phyloP scores from a whole-genome alignment of 768 basidiomycete genomes.

The Lepiota brunneoincarnata region DNA sequence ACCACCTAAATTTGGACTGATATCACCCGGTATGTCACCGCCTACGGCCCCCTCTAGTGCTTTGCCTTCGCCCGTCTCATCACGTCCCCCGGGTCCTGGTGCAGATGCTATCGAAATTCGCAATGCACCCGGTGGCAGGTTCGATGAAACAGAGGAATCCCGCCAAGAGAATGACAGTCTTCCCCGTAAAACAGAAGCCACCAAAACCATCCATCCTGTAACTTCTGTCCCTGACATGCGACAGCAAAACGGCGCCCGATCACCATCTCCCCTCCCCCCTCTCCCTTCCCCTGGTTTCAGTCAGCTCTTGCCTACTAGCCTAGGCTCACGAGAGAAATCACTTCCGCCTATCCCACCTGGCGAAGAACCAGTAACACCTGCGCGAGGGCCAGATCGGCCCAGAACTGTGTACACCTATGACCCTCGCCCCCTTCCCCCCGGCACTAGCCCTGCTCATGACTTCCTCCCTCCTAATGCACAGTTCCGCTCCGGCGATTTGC shows the following conservation, averaged over 20 bases:
- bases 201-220: constrained; percentile 47
- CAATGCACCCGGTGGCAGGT: constrained; percentile 43
- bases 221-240: constrained; percentile 66
- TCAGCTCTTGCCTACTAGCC: constrained; percentile 13
- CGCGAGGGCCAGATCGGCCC: constrained; percentile 51
- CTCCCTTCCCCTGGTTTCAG: constrained; percentile 19
- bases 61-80: constrained; percentile 74
- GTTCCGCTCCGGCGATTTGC: constrained; percentile 53
- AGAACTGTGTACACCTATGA: constrained; percentile 66
- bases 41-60: constrained; percentile 74
- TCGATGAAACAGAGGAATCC: constrained; percentile 17
- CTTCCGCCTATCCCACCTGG: constrained; percentile 77
- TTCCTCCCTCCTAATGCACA: constrained; percentile 63
- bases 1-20: constrained; percentile 52
- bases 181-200: constrained; percentile 24
- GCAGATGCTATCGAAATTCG: constrained; percentile 35
- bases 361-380: constrained; percentile 36
- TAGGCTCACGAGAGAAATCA: constrained; percentile 62
- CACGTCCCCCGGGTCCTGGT: constrained; percentile 53
- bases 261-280: constrained; percentile 28
- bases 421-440: constrained; percentile 46
- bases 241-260: constrained; percentile 32
- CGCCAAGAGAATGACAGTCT: constrained; percentile 29
- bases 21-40: constrained; percentile 66
- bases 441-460: constrained; percentile 41